Base-by-base conservation (phyloP, 2,329 filamentous ascomycete genomes). In the Dryadomyces sulphureus region DNA sequence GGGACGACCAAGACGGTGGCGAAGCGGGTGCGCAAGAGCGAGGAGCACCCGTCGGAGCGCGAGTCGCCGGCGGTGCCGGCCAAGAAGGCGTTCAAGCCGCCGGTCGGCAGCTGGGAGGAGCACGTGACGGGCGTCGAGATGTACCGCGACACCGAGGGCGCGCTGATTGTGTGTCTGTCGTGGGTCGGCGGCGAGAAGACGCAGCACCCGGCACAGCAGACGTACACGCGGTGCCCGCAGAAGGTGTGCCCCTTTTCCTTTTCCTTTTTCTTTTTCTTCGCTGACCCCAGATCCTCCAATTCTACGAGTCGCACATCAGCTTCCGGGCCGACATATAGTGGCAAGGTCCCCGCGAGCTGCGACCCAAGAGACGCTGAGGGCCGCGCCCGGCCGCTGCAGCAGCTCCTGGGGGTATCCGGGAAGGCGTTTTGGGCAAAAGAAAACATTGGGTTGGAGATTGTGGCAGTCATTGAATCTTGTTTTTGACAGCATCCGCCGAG, bases 201-300 rank as follows among this genome's bases (percentile, higher is more conserved):
- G 1, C 79, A 84, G 56, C 84, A 90, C 55, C 70, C 76, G 9
- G 77, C 84, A 16, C 60, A 68, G 19, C 70, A 79, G 14, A 72
- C 88, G 7, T 84, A 89, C 55, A 72, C 78, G 55, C 80, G 86
- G 54, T 88, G 83, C 53, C 85, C 85, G 0, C 84, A 90, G 57
- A 84, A 81, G 71, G 81, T 82, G 59, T 22, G 46, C 7, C 1
- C n/a, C 14, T 24, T 47, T 46, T 36, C 41, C 12, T 34, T 12
- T 40, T 19, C 22, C 27, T 24, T 11, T 11, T 45, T 19, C 22
- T 22, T 16, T 22, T 4, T n/a, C 7, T 7, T 8, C 25, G 14
- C 7, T 32, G 27, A 32, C 17, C 7, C 21, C 34, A 43, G 40
- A 43, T 78, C 69, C 62, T 78, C 9, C 67, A 67, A 34, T 78